Conservation (phyloP, 768 basidiomycete species). For the Lactifluus rugatus region DNA sequence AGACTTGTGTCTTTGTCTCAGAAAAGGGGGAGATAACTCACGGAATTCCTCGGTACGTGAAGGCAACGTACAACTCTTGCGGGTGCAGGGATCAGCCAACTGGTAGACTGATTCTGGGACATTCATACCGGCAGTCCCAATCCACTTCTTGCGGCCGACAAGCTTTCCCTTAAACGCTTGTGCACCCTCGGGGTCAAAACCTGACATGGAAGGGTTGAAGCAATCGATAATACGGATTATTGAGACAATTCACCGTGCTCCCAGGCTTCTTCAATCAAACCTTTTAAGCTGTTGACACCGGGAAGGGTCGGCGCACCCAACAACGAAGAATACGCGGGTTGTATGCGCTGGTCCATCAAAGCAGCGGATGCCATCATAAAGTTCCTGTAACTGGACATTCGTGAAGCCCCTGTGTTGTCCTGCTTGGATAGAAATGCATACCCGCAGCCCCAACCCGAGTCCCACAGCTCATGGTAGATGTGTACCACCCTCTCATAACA, state of each 20-base stretch:
- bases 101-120: neutral
- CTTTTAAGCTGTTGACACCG: constrained; percentile 63
- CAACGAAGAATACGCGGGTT: constrained; percentile 52
- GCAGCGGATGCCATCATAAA: constrained; percentile 70
- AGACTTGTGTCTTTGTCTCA: neutral
- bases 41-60: constrained; percentile 74
- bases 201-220: constrained; percentile 26
- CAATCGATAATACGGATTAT: neutral
- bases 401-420: constrained; percentile 4
- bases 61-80: constrained; percentile 72
- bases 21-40: constrained; percentile 30
- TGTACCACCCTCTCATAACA: constrained; percentile 57
- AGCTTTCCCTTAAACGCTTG: constrained; percentile 44
- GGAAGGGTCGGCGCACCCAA: constrained; percentile 52
- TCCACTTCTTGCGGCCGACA: constrained; percentile 57
- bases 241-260: constrained; percentile 36
- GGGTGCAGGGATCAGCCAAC: constrained; percentile 1
- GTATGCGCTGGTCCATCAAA: constrained; percentile 55
- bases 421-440: constrained; percentile 12
- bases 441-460: constrained; percentile 51
- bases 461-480: constrained; percentile 48
- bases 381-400: constrained; percentile 57
- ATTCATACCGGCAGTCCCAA: constrained; percentile 64
- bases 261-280: constrained; percentile 81
- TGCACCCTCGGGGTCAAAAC: constrained; percentile 67